Evolutionary conservation across 768 basidiomycete genomes (phyloP), one percentile per base, ranked within the genome.

Genomic region (Omphalotus guepiniiformis): DNA sequence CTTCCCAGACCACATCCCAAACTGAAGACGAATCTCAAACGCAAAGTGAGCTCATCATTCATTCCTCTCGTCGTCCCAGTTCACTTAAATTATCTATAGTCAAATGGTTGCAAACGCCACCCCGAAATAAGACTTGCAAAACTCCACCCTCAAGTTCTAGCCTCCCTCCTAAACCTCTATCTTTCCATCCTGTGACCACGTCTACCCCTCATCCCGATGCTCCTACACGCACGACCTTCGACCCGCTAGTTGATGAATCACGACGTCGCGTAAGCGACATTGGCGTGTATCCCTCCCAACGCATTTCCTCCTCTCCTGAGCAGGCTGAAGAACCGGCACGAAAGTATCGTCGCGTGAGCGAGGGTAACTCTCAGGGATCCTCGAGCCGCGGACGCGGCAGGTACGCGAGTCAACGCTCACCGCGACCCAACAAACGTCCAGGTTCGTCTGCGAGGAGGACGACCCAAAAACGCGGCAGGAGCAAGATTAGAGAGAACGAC

Each of bases 311-410:
- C n/a, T n/a, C n/a, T n/a, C 13, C 11, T 21, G 8, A 39, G 37
- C n/a, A 19, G 13, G 19, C 9, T 18, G 37, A 39, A 9, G 37
- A 39, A 12, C 37, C 12, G 9, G 11, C 23, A 27, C 40, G 12
- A 6, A 42, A 42, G 25, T 42, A 42, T 21, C 40, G 40, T 6
- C 18, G 40, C 8, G 40, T 42, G 8, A 42, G 40, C 40, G 40
- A 42, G 12, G 25, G 21, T 12, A 22, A 11, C 25, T 11, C n/a
- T n/a, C n/a, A n/a, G n/a, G n/a, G 12, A 12, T 11, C 25, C 25
- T 22, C 13, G 40, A 13, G 18, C 13, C 40, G 21, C 12, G 8
- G 11, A 45, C 12, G 44, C n/a, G 12, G 21, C 30, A n/a, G 6
- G 5, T 4, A 34, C 39, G 15, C n/a, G n/a, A 23, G 15, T 23